phyloP scores from a whole-genome alignment of 164 flowering plant species.

The Hamamelis virginiana region DNA sequence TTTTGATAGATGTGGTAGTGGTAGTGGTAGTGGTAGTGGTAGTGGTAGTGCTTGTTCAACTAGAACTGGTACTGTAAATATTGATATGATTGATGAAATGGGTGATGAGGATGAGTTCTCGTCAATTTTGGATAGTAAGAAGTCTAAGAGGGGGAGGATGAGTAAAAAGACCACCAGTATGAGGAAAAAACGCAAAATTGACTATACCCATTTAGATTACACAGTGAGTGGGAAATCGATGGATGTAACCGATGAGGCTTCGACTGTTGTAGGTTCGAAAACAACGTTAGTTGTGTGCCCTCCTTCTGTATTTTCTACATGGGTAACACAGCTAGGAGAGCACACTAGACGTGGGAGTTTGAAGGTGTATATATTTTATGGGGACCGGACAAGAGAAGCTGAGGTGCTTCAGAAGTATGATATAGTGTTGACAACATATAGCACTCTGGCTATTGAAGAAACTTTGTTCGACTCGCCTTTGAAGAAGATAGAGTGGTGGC shows the following conservation, averaged over 20 bases:
- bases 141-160: constrained; percentile 34
- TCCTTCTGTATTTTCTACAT: constrained; percentile 72
- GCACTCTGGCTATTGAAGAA: constrained; percentile 59
- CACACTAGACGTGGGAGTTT: constrained; percentile 65
- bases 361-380: constrained; percentile 76
- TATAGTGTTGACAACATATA: constrained; percentile 81
- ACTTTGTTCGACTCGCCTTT: constrained; percentile 42
- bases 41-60: constrained; percentile 5
- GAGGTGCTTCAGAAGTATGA: constrained; percentile 69
- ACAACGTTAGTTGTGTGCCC: constrained; percentile 83
- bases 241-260: constrained; percentile 6
- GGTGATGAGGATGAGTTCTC: constrained; percentile 17
- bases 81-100: constrained; percentile 16
- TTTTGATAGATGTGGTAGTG: constrained; percentile 41
- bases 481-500: constrained; percentile 70
- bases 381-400: constrained; percentile 56
- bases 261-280: constrained; percentile 16
- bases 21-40: constrained; percentile 7
- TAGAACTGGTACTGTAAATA: constrained; percentile 3
- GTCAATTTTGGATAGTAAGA: constrained; percentile 25
- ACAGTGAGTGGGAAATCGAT: constrained; percentile 5
- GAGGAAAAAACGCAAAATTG: constrained; percentile 36
- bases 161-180: constrained; percentile 12
- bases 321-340: constrained; percentile 72
- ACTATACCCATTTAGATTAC: neutral